Conservation (phyloP, 768 basidiomycete genomes). For the Leccinellum rugosiceps region DNA sequence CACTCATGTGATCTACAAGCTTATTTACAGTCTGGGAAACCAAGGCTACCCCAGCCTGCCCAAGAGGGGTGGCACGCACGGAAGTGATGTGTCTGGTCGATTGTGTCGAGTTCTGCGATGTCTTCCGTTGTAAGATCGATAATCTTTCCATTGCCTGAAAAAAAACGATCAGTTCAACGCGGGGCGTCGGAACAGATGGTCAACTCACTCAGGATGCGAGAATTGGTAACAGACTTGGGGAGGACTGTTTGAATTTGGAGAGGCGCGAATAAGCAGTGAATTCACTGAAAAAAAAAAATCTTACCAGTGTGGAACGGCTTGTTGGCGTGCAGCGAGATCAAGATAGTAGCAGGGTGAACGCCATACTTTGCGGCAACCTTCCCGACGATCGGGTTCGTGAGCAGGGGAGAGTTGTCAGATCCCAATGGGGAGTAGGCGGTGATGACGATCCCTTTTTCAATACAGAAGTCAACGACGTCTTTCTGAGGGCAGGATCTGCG, state of each 20-base stretch:
- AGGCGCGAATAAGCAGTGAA: neutral
- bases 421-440: slow-evolving; percentile 85
- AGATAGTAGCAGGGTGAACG: slow-evolving; percentile 58
- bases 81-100: slow-evolving; percentile 62
- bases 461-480: slow-evolving; percentile 54
- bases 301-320: slow-evolving; percentile 51
- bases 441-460: slow-evolving; percentile 59
- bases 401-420: slow-evolving; percentile 69
- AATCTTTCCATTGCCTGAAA: slow-evolving; percentile 53
- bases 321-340: slow-evolving; percentile 75
- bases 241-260: slow-evolving; percentile 41
- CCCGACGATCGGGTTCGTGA: slow-evolving; percentile 54
- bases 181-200: neutral
- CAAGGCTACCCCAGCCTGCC: slow-evolving; percentile 61
- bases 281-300: neutral
- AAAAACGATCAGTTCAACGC: neutral
- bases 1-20: neutral
- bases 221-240: slow-evolving; percentile 72
- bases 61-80: slow-evolving; percentile 61
- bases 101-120: slow-evolving; percentile 51
- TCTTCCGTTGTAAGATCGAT: slow-evolving; percentile 62
- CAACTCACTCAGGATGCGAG: slow-evolving; percentile 55
- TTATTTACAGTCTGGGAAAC: slow-evolving; percentile 54
- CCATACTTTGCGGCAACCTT: slow-evolving; percentile 61
- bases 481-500: neutral